Evolutionary conservation across 129 eudicot species (phyloP), one percentile per base, ranked within the genome.

Genomic region (Flaveria brownii): DNA sequence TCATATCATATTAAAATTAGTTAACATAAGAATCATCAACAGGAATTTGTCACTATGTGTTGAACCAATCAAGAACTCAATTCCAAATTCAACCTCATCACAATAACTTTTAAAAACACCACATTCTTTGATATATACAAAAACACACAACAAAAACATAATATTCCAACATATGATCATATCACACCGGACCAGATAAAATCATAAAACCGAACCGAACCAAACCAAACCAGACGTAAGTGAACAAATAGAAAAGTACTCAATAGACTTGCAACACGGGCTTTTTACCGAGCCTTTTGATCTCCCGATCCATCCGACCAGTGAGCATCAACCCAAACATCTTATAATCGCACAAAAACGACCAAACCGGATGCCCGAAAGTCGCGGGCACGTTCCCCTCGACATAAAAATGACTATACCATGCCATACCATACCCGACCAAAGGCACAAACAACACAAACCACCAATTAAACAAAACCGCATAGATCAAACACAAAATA

Each of bases 231-330:
- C 22, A 3, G 13, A 17, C 28, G 10, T 23, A 12, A 16, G 26
- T 18, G 16, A 5, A 28, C 18, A 26, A 17, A 68, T 6, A 77
- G 42, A 56, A 22, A 79, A 73, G 66, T 51, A 9, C 71, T 90
- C 87, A 94, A 54, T 84, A 89, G 23, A 81, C 82, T 72, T 93
- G 92, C 74, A 87, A 84, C 9, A 91, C 74, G 64, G 95, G 97
- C 73, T 96, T 85, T 91, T 91, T 94, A 78, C 99, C 99, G 76
- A 94, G 90, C 82, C 97, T 82, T 85, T 95, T 95, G 89, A 95
- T 89, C 78, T 95, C 99, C 70, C 82, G 89, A 86, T 95, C 97
- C 97, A 94, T 88, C 80, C 87, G 90, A 36, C 99, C 99, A 67
- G 99, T 91, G 51, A 95, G 82, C 99, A 95, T 95, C 56, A 49